Evolutionary conservation across 352 stramenopile species (phyloP).

Genomic region (Phytophthora europaea): DNA sequence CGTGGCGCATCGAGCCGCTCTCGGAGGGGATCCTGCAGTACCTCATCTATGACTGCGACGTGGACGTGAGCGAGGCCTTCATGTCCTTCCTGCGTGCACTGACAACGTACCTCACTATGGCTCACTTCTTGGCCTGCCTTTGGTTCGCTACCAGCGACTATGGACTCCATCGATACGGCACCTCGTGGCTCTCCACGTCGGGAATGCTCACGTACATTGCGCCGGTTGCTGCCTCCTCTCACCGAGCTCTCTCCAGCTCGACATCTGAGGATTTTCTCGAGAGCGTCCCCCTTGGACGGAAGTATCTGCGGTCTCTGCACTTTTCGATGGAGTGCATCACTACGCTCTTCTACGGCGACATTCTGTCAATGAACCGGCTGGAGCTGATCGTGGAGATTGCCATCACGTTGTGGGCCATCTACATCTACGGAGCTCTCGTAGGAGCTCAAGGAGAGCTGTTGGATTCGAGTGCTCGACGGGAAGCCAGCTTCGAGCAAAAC

Average conservation of each 20-base stretch:
- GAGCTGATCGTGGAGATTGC: conserved; percentile 60
- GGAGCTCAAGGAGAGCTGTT: conserved; percentile 58
- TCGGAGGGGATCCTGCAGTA: conserved; percentile 63
- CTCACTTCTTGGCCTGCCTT: conserved; percentile 63
- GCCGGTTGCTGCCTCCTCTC: not conserved
- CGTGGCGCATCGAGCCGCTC: conserved; percentile 40
- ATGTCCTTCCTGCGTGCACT: conserved; percentile 56
- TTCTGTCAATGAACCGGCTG: conserved; percentile 61
- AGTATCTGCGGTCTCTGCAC: conserved; percentile 66
- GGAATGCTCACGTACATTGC: conserved; percentile 50
- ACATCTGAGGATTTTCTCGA: conserved; percentile 31
- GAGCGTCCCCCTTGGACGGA: conserved; percentile 26
- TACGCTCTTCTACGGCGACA: conserved; percentile 69
- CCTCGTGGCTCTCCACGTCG: conserved; percentile 60
- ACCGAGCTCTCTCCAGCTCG: not conserved
- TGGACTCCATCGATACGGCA: conserved; percentile 36
- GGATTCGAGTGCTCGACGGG: conserved; percentile 46
- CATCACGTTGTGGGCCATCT: conserved; percentile 61
- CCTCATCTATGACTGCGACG: conserved; percentile 58
- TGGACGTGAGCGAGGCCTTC: conserved; percentile 43
- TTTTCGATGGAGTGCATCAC: conserved; percentile 66
- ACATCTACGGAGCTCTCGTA: conserved; percentile 66
- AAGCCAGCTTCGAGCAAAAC: conserved; percentile 66
- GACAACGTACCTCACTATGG: conserved; percentile 52
- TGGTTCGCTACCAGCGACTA: conserved; percentile 59